A percentile compares a stretch with the other conserved stretches of the same genome.
Conservation (phyloP, 2,329 filamentous ascomycete species). For the Scedosporium apiospermum region DNA sequence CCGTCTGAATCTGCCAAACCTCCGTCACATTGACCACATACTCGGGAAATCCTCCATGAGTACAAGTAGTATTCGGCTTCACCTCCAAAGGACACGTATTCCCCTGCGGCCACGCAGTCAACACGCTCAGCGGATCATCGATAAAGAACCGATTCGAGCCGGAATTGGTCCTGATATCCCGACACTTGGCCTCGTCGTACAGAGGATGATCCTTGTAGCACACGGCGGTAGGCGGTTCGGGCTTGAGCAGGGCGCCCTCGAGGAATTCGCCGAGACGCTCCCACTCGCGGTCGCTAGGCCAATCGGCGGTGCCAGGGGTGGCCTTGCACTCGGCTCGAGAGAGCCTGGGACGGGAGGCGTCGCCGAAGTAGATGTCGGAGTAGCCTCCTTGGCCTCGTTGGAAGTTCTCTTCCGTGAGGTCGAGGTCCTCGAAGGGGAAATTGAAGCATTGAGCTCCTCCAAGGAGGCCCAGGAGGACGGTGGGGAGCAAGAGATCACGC, state of each 20-base stretch:
- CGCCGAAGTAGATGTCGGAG: background rate
- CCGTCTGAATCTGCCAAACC: conserved; percentile 34
- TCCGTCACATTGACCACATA: conserved; percentile 31
- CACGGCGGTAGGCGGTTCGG: conserved; percentile 19
- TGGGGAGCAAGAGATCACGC: background rate
- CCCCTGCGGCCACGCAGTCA: conserved; percentile 15
- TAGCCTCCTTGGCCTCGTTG: background rate
- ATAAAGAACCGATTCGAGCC: conserved; percentile 15
- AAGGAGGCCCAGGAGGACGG: background rate
- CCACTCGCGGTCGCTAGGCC: conserved; percentile 22
- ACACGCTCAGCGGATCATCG: conserved; percentile 7
- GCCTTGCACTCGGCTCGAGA: conserved; percentile 16
- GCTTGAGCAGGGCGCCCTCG: conserved; percentile 20
- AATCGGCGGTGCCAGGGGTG: conserved; percentile 17
- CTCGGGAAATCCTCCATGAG: conserved; percentile 29
- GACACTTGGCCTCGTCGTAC: conserved; percentile 18
- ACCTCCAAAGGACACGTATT: conserved; percentile 15
- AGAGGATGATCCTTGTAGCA: conserved; percentile 16
- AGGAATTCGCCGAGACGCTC: conserved; percentile 18
- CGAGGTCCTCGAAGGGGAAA: conserved; percentile 5
- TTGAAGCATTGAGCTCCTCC: background rate
- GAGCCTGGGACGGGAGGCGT: background rate
- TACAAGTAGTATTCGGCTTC: conserved; percentile 19
- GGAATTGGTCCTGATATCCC: conserved; percentile 18
- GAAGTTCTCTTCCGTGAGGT: conserved; percentile 3